Evolutionary conservation across 768 basidiomycete species (phyloP).

Genomic region (Phanerochaete carnosa): DNA sequence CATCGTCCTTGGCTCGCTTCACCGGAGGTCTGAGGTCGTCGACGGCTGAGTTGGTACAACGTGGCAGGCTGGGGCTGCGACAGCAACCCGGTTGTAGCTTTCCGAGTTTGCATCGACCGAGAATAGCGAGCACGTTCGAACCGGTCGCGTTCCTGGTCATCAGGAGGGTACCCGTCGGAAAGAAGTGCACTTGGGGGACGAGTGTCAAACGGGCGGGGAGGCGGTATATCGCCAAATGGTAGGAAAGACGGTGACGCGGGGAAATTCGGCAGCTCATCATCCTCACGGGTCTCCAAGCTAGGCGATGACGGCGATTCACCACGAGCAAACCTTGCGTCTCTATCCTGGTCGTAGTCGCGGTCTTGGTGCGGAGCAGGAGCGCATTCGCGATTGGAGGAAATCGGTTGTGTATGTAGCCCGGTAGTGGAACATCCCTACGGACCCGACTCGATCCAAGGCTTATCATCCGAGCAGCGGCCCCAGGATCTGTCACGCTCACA

Average conservation of each 20-base stretch:
- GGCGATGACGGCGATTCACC: constrained; percentile 15
- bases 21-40: constrained; percentile 25
- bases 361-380: constrained; percentile 10
- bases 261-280: constrained; percentile 25
- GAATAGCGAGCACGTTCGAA: constrained; percentile 21
- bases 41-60: constrained; percentile 7
- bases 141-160: constrained; percentile 20
- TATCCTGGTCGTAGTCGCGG: constrained; percentile 15
- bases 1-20: constrained; percentile 26
- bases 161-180: constrained; percentile 18
- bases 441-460: constrained; percentile 18
- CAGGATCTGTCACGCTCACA: constrained; percentile 18
- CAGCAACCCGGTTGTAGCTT: constrained; percentile 21
- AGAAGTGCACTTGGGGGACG: constrained; percentile 24
- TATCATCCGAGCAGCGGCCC: constrained; percentile 14
- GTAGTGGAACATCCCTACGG: constrained; percentile 6
- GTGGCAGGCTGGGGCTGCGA: constrained; percentile 25
- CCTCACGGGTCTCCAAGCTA: constrained; percentile 28
- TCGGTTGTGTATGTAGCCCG: constrained; percentile 15
- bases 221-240: background rate
- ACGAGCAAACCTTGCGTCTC: constrained; percentile 16
- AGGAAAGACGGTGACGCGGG: constrained; percentile 8
- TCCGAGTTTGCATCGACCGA: constrained; percentile 10
- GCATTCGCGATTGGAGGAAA: constrained; percentile 16
- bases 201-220: constrained; percentile 19